These are phyloP conservation scores for Talaromyces wortmannii DNA, from an alignment of 495 filamentous ascomycete genomes.

Conservation along the genomic window DNA sequence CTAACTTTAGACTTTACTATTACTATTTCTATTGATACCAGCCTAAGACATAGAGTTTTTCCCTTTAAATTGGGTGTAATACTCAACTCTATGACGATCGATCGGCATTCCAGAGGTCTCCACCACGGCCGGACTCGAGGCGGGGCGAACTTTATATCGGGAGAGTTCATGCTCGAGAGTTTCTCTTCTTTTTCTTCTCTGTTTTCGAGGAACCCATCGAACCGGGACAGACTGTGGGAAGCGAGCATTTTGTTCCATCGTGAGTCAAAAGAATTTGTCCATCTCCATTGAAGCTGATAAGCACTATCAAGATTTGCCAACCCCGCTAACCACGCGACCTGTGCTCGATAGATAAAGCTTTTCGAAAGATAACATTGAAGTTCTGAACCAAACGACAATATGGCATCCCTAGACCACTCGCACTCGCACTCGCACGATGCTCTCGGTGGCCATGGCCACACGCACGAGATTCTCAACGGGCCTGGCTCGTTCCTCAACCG, in stretches of 20 bases:
- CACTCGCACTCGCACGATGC: slow-evolving; percentile 62
- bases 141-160: not conserved
- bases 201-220: too few species aligned
- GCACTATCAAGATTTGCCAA: not conserved
- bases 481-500: slow-evolving; percentile 83
- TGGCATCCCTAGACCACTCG: slow-evolving; percentile 18
- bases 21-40: too few species aligned
- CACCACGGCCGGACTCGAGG: not conserved
- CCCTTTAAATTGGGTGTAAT: too few species aligned
- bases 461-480: slow-evolving; percentile 91
- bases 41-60: too few species aligned
- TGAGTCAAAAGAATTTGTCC: too few species aligned
- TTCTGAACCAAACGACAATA: not conserved
- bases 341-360: not conserved
- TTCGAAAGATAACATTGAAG: not conserved
- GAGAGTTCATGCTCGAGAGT: not conserved
- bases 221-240: too few species aligned
- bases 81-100: not conserved
- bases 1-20: too few species aligned
- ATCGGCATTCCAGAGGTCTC: not conserved
- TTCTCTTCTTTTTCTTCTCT: too few species aligned
- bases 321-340: not conserved
- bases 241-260: too few species aligned
- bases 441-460: slow-evolving; percentile 82
- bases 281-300: too few species aligned